phyloP scores from a whole-genome alignment of 176 grass and related monocot genomes.

The Oropetium thomaeum region DNA sequence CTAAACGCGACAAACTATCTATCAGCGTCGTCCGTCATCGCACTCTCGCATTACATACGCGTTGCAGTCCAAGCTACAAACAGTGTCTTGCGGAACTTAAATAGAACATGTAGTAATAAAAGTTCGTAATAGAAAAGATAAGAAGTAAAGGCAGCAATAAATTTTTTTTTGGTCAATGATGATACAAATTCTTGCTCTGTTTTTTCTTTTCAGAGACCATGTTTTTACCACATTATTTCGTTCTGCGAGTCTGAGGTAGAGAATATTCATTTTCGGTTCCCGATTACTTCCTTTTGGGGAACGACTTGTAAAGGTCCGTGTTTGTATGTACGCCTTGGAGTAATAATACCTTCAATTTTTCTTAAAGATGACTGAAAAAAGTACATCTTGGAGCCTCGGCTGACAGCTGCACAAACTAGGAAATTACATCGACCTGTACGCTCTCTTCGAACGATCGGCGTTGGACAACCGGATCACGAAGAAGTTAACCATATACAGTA shows the following conservation, averaged over 20 bases:
- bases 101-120: too few species aligned
- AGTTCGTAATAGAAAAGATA: not conserved
- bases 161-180: not conserved
- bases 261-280: too few species aligned
- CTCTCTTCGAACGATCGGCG: not conserved
- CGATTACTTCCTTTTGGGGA: too few species aligned
- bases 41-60: not conserved
- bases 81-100: not conserved
- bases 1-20: too few species aligned
- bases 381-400: not conserved
- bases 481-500: not conserved
- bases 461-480: slow-evolving; percentile 12
- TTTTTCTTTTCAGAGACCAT: too few species aligned
- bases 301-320: too few species aligned
- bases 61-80: not conserved
- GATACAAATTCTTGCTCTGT: not conserved
- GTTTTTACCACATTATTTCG: too few species aligned
- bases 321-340: too few species aligned
- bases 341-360: not conserved
- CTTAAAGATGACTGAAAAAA: not conserved
- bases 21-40: too few species aligned
- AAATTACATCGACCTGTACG: not conserved
- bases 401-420: not conserved
- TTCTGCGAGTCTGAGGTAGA: too few species aligned
- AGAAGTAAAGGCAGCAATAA: not conserved